These are phyloP conservation scores for Boletellus sp. DNA, from an alignment of 768 basidiomycete genomes.

Conservation along the genomic window DNA sequence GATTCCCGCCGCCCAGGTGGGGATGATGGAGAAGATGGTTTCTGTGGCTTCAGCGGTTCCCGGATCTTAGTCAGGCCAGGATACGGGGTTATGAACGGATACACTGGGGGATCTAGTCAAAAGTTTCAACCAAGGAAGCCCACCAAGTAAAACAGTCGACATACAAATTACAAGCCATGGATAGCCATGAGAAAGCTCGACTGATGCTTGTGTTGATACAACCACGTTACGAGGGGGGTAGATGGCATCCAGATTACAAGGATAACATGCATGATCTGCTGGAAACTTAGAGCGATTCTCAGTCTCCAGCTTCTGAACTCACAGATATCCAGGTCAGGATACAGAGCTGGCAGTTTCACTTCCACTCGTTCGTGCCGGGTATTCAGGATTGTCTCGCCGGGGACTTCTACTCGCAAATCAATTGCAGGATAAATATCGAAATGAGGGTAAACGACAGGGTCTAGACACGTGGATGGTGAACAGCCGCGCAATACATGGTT, in stretches of 20 bases:
- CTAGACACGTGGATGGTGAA: slow-evolving; percentile 30
- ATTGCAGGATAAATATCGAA: slow-evolving; percentile 39
- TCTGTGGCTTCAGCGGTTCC: slow-evolving; percentile 1
- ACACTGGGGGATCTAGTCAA: slow-evolving; percentile 20
- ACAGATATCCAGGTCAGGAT: slow-evolving; percentile 34
- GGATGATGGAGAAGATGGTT: background rate
- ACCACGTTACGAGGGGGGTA: slow-evolving; percentile 26
- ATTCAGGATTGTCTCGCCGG: background rate
- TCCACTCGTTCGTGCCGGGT: slow-evolving; percentile 2
- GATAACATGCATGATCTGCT: slow-evolving; percentile 40
- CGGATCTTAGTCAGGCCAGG: slow-evolving; percentile 5
- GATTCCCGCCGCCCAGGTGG: background rate
- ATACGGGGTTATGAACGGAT: slow-evolving; percentile 20
- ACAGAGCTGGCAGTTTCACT: slow-evolving; percentile 6
- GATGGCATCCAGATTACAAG: slow-evolving; percentile 35
- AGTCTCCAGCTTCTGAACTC: slow-evolving; percentile 12
- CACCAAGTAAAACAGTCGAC: slow-evolving; percentile 8
- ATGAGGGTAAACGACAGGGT: slow-evolving; percentile 40
- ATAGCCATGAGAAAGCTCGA: slow-evolving; percentile 23
- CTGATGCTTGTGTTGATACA: slow-evolving; percentile 2
- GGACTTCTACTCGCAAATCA: slow-evolving; percentile 1
- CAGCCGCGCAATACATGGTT: background rate
- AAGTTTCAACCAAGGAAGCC: background rate
- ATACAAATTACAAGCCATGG: slow-evolving; percentile 39
- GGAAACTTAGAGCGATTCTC: background rate